Base-by-base conservation (phyloP, 2,329 filamentous ascomycete genomes). In the Atkinsonella hypoxylon region DNA sequence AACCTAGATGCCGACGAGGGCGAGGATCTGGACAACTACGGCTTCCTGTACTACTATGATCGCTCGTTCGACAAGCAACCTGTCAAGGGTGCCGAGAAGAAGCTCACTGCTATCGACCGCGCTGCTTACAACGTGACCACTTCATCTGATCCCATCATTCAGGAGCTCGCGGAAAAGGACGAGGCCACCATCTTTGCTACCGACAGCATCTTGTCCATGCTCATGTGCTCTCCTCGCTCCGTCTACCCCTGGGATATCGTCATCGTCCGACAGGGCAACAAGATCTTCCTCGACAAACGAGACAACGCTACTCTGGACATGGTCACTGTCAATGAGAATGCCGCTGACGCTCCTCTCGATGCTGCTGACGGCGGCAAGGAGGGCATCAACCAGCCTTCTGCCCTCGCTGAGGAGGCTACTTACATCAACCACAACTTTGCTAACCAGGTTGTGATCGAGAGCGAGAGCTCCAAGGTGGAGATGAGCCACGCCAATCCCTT, bases 401-500 rank as follows among this genome's bases (percentile, higher is more conserved):
- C 90, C 49, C 82, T 98, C 52, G 91, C 94, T 63, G 85, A 96
- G 69, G 93, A 98, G 73, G 93, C 93, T 50, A 98, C 93, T 48
- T 94, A 96, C 76, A 98, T 98, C 80, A 98, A 98, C 81, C 93
- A 97, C 79, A 95, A 97, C 77, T 98, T 98, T 70, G 87, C 89
- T 60, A 88, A 95, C 70, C 93, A 98, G 76, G 89, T 94, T 48
- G 90, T 98, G 58, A 70, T 81, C 61, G 93, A 98, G 75, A 85
- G 78, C 59, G 81, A 89, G 56, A 77, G 74, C 55, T 74, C 81
- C 66, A 94, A 93, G 76, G 77, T 89, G 57, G 80, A 87, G 60
- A 93, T 97, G 83, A 64, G 81, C 53, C 78, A 95, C 73, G 83
- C 87, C 66, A 96, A 97, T 74, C 93, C 93, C 63, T 98, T 98